Evolutionary conservation across 2,329 filamentous ascomycete genomes (phyloP).

Genomic region (Pleoardoris graminearum): DNA sequence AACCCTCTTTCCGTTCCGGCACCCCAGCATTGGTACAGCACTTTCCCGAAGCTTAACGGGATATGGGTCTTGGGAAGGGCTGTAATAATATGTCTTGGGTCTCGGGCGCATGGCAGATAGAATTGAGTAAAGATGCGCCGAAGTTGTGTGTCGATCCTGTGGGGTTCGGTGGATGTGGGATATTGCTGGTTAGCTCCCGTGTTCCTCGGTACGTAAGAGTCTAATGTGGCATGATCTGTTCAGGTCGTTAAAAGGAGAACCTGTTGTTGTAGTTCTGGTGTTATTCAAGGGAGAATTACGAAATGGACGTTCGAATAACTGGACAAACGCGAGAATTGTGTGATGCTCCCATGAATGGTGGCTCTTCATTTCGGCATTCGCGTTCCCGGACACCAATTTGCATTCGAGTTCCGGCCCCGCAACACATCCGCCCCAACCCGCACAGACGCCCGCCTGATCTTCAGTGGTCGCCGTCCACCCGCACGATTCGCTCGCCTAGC

Average conservation of each 20-base stretch:
- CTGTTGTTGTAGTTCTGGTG: neutral
- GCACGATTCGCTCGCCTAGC: conserved; percentile 13
- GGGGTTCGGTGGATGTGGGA: conserved; percentile 1
- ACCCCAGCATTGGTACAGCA: conserved; percentile 7
- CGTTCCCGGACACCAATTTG: neutral
- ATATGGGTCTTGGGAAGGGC: neutral
- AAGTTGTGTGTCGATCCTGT: neutral
- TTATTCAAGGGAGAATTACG: neutral
- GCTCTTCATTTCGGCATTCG: conserved; percentile 2
- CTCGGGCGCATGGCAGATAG: neutral
- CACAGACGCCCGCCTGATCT: conserved; percentile 12
- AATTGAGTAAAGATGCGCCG: neutral
- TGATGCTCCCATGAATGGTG: neutral
- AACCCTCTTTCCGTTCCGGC: conserved; percentile 7
- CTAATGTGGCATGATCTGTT: too few relatives aligned
- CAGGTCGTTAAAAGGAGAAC: too few relatives aligned
- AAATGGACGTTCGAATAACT: neutral
- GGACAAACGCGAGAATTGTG: neutral
- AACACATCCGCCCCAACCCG: too few relatives aligned
- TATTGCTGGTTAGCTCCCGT: neutral
- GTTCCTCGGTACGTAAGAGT: neutral
- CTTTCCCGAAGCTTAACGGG: neutral
- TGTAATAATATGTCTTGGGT: neutral
- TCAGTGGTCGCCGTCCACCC: conserved; percentile 10
- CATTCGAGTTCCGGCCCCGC: neutral